Conservation (phyloP, 1,139 yeast species). For the Candida pseudocylindracea region DNA sequence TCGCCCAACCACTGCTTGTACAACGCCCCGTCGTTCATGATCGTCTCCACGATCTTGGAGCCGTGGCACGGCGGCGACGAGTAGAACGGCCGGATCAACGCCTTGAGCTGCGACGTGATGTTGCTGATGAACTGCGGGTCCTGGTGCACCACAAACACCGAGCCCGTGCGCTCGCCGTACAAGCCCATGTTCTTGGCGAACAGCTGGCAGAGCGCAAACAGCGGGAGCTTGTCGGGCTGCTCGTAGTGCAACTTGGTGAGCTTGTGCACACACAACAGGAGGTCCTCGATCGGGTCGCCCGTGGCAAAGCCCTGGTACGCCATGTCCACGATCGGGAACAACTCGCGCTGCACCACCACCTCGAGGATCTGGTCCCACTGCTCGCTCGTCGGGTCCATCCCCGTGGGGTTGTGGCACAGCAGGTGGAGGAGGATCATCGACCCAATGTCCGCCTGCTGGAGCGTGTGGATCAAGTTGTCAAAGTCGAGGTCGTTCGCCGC, state of each 20-base stretch:
- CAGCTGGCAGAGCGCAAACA: constrained; percentile 63
- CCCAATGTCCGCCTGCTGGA: constrained; percentile 20
- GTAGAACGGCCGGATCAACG: constrained; percentile 65
- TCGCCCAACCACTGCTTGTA: constrained; percentile 60
- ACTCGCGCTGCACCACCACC: constrained; percentile 26
- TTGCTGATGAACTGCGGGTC: constrained; percentile 18
- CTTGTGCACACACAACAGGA: constrained; percentile 20
- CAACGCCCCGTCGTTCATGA: constrained; percentile 39
- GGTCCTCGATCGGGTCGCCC: constrained; percentile 35
- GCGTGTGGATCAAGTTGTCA: constrained; percentile 22
- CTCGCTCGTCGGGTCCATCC: constrained; percentile 62
- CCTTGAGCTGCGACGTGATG: constrained; percentile 60
- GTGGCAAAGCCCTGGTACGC: constrained; percentile 92
- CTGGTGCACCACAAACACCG: constrained; percentile 42
- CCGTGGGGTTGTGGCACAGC: constrained; percentile 95
- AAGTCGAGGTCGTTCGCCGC: constrained; percentile 28
- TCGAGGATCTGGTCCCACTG: constrained; percentile 62
- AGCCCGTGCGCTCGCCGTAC: constrained; percentile 90
- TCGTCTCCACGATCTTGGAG: constrained; percentile 63
- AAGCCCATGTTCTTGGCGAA: constrained; percentile 96
- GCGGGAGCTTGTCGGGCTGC: constrained; percentile 16
- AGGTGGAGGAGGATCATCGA: constrained; percentile 69
- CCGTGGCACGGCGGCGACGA: constrained; percentile 95
- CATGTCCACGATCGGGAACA: constrained; percentile 67
- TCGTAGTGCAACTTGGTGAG: constrained; percentile 23